phyloP scores from a whole-genome alignment of 495 filamentous ascomycete species.

The Chaetomium fimeti region DNA sequence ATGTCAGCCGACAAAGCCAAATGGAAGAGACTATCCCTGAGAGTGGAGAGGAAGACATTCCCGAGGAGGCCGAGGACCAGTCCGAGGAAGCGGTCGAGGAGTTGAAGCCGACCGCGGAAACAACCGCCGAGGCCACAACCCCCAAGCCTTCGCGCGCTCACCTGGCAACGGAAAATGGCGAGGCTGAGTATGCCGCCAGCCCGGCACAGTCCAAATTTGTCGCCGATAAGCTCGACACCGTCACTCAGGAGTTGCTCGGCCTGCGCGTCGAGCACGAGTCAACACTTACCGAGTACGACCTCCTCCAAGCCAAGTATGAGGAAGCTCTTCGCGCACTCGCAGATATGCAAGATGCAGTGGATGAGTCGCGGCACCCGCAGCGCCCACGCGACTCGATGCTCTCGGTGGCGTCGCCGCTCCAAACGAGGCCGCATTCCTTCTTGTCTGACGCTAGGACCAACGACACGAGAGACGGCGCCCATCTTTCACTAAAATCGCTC shows the following conservation, averaged over 20 bases:
- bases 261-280: conserved; percentile 86
- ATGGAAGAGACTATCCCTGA: conserved; percentile 54
- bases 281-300: conserved; percentile 75
- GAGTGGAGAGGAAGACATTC: conserved; percentile 38
- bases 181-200: conserved; percentile 53
- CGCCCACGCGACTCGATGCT: conserved; percentile 50
- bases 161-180: conserved; percentile 17
- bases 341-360: conserved; percentile 78
- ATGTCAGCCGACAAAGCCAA: conserved; percentile 51
- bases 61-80: conserved; percentile 36
- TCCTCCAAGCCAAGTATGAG: conserved; percentile 85
- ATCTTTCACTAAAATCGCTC: conserved; percentile 87
- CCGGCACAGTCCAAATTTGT: conserved; percentile 83
- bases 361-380: conserved; percentile 72
- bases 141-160: conserved; percentile 30
- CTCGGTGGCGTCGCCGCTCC: conserved; percentile 56
- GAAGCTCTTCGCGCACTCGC: conserved; percentile 78
- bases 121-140: conserved; percentile 34
- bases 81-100: conserved; percentile 22
- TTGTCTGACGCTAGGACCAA: conserved; percentile 79
- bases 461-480: conserved; percentile 71
- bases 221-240: conserved; percentile 86
- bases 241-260: conserved; percentile 90
- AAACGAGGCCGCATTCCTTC: conserved; percentile 82
- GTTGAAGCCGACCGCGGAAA: conserved; percentile 3